Evolutionary conservation across 1,284 basidiomycete genomes (phyloP), one percentile per base, ranked within the genome.

Genomic region (Sporisorium graminicola): DNA sequence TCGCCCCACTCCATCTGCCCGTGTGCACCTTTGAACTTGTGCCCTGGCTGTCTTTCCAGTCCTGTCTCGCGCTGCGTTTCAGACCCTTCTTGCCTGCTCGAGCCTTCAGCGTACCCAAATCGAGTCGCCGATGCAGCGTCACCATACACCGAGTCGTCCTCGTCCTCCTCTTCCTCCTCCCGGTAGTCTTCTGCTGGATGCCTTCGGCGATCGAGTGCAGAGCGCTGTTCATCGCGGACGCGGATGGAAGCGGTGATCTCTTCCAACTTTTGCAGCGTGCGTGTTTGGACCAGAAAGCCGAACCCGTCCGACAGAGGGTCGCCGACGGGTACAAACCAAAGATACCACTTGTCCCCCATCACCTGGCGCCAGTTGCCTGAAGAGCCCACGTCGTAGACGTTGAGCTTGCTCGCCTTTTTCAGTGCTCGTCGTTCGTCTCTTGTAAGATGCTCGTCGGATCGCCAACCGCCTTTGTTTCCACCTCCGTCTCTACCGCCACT

Each of bases 341-440:
- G 51, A 42, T 46, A 66, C 71, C 69, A 73, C 13, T 46, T 29
- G 13, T 67, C 56, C 12, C 83, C 83, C 70, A 84, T 81, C 24
- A 81, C 50, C 31, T 70, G 69, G 13, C 57, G 37, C 80, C 78
- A 82, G 44, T 85, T 85, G 20, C 47, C 53, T 10, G 20, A 22
- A 1, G 55, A 31, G 5, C 82, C 82, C 3, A 84, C 65, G 46
- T 85, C 77, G 72, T 84, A 85, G 9, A 84, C 73, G 51, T 85
- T 82, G 43, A 80, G 65, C 47, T 77, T 77, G 66, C 67, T 69
- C 3, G 80, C 80, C 52, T 76, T 69, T 49, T 77, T 77, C 13
- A 82, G 44, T 14, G 78, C 74, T 18, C 65, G 50, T 13, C 80
- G 59, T 59, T 82, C 79, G 24, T 80, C 67, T 3, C 69, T 40